Percentiles rank a stretch among this genome's conserved stretches.
These are phyloP conservation scores for Trichophyton equinum DNA, from an alignment of 2,329 filamentous ascomycete species.

Conservation along the genomic window DNA sequence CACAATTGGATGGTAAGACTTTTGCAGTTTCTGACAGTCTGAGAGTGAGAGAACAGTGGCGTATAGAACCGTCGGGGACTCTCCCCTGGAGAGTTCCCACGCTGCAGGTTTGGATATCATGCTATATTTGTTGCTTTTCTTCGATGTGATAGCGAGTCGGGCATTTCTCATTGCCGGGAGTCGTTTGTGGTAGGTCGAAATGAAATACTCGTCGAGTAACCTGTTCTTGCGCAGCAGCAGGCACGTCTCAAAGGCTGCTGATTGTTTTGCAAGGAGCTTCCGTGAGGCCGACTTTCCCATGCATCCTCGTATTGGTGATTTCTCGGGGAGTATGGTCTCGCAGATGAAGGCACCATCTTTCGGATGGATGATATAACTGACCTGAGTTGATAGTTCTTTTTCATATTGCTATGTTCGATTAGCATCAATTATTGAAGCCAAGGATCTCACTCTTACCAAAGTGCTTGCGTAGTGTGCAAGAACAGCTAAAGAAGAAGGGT, in stretches of 20 bases:
- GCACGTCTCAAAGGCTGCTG: slow-evolving; percentile 78
- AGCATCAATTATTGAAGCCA: neutral
- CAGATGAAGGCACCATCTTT: slow-evolving; percentile 53
- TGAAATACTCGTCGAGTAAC: slow-evolving; percentile 60
- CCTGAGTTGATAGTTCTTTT: slow-evolving; percentile 36
- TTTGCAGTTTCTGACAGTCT: slow-evolving; percentile 44
- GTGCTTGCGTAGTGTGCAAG: slow-evolving; percentile 63
- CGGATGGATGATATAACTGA: slow-evolving; percentile 49
- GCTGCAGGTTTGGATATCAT: slow-evolving; percentile 69
- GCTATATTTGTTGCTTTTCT: slow-evolving; percentile 58
- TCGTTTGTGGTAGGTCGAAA: slow-evolving; percentile 58
- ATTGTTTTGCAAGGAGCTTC: slow-evolving; percentile 72
- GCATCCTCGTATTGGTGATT: slow-evolving; percentile 56
- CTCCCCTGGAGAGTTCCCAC: slow-evolving; percentile 46
- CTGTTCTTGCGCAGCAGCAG: slow-evolving; percentile 52
- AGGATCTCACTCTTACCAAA: slow-evolving; percentile 33
- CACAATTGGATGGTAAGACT: slow-evolving; percentile 51
- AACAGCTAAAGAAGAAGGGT: slow-evolving; percentile 57
- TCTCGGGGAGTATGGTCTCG: slow-evolving; percentile 65
- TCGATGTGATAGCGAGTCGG: slow-evolving; percentile 64
- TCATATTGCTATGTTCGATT: slow-evolving; percentile 30
- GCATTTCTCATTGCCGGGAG: slow-evolving; percentile 81
- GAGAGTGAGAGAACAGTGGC: slow-evolving; percentile 49
- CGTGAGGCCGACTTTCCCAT: slow-evolving; percentile 51
- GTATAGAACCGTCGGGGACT: slow-evolving; percentile 44